Conservation (phyloP, 768 basidiomycete species). For the Tricholoma sp. region DNA sequence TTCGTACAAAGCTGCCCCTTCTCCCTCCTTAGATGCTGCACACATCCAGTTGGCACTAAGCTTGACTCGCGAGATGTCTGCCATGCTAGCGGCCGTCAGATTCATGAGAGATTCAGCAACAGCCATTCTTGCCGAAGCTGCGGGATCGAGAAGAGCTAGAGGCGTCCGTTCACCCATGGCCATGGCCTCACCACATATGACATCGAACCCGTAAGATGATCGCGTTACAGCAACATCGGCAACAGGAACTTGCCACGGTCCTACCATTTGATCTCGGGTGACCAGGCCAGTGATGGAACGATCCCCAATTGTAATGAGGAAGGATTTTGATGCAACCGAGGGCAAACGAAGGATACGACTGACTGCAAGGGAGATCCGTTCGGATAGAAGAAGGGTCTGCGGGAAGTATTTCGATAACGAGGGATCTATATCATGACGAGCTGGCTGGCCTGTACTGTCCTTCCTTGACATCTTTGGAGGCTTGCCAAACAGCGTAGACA, state of each 20-base stretch:
- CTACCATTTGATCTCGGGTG: constrained; percentile 97
- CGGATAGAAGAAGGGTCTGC: constrained; percentile 28
- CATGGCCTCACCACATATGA: constrained; percentile 89
- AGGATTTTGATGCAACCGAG: constrained; percentile 91
- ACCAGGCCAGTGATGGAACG: constrained; percentile 92
- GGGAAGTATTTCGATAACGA: constrained; percentile 65
- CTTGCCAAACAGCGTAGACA: constrained; percentile 96
- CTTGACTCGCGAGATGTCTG: constrained; percentile 71
- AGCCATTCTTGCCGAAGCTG: constrained; percentile 94
- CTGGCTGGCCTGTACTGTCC: constrained; percentile 44
- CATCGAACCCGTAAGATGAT: constrained; percentile 90
- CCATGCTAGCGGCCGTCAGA: constrained; percentile 74
- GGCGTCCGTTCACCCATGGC: constrained; percentile 98
- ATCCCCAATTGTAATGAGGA: constrained; percentile 98
- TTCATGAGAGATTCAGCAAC: constrained; percentile 93
- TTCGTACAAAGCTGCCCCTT: constrained; percentile 85
- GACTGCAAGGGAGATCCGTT: constrained; percentile 58
- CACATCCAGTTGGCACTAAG: constrained; percentile 99
- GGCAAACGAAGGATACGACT: constrained; percentile 86
- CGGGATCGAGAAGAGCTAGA: constrained; percentile 78
- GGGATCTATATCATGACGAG: constrained; percentile 58
- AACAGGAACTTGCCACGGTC: constrained; percentile 97
- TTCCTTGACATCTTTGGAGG: constrained; percentile 85
- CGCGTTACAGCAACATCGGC: constrained; percentile 96
- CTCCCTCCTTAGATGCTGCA: constrained; percentile 82